Evolutionary conservation across 2,329 filamentous ascomycete genomes (phyloP), one percentile per base, ranked within the genome.

Genomic region (Sarocladium brachiariae): DNA sequence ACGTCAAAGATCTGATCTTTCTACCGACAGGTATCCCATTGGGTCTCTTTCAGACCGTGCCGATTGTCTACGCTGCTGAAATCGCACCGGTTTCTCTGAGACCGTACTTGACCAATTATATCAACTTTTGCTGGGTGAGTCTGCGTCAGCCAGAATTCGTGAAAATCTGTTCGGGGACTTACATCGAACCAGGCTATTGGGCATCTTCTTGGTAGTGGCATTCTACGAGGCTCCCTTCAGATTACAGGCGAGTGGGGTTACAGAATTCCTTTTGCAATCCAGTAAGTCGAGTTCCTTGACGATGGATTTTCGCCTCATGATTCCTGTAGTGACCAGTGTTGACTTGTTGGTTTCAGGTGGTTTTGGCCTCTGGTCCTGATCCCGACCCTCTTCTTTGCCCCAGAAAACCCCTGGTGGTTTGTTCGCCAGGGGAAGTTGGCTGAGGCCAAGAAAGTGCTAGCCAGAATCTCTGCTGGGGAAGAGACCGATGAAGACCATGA

Each of bases 341-440:
- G n/a, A n/a, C n/a, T n/a, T n/a, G n/a, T n/a, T n/a, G n/a, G n/a
- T n/a, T n/a, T 3, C 24, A 43, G 38, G 35, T 47, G 53, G 49
- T 35, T 53, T 14, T 55, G 51, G 51, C 53, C 51, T 21, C 14
- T 50, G 27, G 16, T 51, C n/a, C 45, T 55, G 7, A 65, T 23
- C 62, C 64, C 8, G 68, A 63, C 48, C 62, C 58, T 8, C 47
- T 70, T 11, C 65, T 69, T 57, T 70, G 68, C 21, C 65, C 67
- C 2, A 65, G 69, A 53, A 64, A 60, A n/a, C 16, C 68, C 68
- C 9, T 70, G 71, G 68, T 71, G 69, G 59, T 62, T 69, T 0
- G 65, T 74, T 9, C 65, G 71, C 3, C 54, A 65, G 13, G 65
- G 63, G 0, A 57, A 57, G 4, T 53, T 63, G 6, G 60, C 65